phyloP scores from a whole-genome alignment of 768 basidiomycete species.

The Floccularia luteovirens region DNA sequence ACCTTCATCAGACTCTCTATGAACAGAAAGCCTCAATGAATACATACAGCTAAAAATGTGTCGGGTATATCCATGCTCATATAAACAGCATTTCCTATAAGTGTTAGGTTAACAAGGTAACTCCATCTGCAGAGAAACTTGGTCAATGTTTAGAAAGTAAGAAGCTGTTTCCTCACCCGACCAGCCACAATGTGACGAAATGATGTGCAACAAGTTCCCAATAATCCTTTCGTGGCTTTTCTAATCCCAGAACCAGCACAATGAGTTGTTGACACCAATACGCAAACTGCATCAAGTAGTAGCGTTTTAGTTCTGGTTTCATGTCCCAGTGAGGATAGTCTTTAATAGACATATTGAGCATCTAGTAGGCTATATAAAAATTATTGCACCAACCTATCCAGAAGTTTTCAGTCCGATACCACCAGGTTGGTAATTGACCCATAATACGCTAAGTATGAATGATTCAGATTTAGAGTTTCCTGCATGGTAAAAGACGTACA shows the following conservation, averaged over 20 bases:
- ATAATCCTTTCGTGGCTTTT: conserved; percentile 94
- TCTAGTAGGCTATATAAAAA: background rate
- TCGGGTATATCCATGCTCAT: conserved; percentile 98
- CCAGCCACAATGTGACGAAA: conserved; percentile 89
- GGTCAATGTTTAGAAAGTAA: background rate
- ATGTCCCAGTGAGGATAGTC: conserved; percentile 90
- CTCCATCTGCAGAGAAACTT: conserved; percentile 57
- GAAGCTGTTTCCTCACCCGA: conserved; percentile 48
- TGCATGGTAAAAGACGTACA: conserved; percentile 51
- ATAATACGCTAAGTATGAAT: conserved; percentile 61
- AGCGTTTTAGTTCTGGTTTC: conserved; percentile 76
- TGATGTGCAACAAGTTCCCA: conserved; percentile 85
- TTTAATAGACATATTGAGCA: conserved; percentile 16
- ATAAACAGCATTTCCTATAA: conserved; percentile 87
- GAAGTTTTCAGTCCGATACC: conserved; percentile 77
- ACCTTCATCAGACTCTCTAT: conserved; percentile 32
- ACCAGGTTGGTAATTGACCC: conserved; percentile 74
- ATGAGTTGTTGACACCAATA: conserved; percentile 96
- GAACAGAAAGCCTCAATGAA: background rate
- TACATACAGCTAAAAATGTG: conserved; percentile 70
- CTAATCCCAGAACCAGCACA: conserved; percentile 75
- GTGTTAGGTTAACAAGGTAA: conserved; percentile 70
- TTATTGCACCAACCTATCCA: conserved; percentile 57
- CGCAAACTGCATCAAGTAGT: conserved; percentile 88
- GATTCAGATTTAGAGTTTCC: no score